Evolutionary conservation across 83 land plant genomes (phyloP), one percentile per base, ranked within the genome.

Genomic region (Picea engelmannii): DNA sequence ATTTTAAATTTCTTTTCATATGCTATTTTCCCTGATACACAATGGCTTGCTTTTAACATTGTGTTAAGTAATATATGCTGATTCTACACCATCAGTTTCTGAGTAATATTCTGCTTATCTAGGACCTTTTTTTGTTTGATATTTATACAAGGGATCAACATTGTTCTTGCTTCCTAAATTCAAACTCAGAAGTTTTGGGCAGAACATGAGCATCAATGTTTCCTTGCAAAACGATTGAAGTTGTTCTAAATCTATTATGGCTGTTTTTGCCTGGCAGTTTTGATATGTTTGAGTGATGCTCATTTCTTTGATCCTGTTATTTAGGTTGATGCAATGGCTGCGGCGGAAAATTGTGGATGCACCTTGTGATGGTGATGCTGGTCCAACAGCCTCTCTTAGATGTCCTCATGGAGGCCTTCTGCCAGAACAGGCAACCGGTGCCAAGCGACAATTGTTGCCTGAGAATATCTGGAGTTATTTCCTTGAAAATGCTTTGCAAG

Each of bases 311-410:
- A n/a, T 44, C 49, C 23, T 74, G 25, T 42, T 49, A 25, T 66
- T 10, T 71, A 96, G 99, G 99, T 87, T 96, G 87, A 80, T 88
- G 71, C 99, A 96, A 74, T 96, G 98, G 98, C 44, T 90, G 49
- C 94, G 94, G 20, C 90, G 95, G 75, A 95, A 95, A 85, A 89
- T 82, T 73, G 79, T 84, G 81, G 97, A 96, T 78, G 81, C 85
- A n/a, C 96, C 96, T 60, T 83, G 91, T 81, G 99, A 93, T 55
- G 95, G 94, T 84, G 98, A 96, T 89, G 87, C 90, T 68, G 97
- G 94, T 25, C 99, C 99, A 68, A 96, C 99, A 83, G 88, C 84
- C 42, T 85, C 92, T 21, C 87, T 96, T 42, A 86, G 81, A 63
- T 96, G 99, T 85, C 88, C 91, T 40, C 99, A 96, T 82, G 94